Base-by-base conservation (phyloP, 129 eudicot genomes). In the Arctium lappa region DNA sequence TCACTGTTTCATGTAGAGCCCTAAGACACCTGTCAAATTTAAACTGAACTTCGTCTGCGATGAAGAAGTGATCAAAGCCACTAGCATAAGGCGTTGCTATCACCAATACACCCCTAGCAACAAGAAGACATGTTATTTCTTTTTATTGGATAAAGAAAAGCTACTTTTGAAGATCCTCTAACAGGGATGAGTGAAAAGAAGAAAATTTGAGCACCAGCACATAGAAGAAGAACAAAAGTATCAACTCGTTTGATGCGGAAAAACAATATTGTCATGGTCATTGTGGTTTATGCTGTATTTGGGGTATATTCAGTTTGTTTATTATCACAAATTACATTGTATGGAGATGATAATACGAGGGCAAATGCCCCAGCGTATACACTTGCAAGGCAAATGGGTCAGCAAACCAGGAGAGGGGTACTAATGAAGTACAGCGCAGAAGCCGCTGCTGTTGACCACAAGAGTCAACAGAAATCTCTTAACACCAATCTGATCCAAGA, bases 71-170 rank as follows among this genome's bases (percentile, higher is more conserved):
- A 89, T 95, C 99, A 81, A 95, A 95, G 72, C 99, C 99, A 79
- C 99, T 95, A 85, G 99, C 91, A 89, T 91, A 95, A 76, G 99
- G 99, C 73, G 99, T 95, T 50, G 99, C 99, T 85, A 95, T 90
- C 78, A 95, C 97, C 91, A 91, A 84, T 53, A 89, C 53, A 81
- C 97, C 99, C 91, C 99, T 95, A 79, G 27, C 68, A 81, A 81
- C 73, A 81, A 74, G 11, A 73, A 70, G 69, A 72, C 62, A 60
- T 56, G n/a, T 60, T 84, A 71, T 39, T 83, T 83, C 8, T 42
- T 46, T 68, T 76, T 68, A 50, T 82, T 22, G 40, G 18, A 82
- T 29, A 15, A 69, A 63, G 42, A 69, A 73, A 46, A 38, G 15
- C 34, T 66, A 66, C 71, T 22, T 66, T 66, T 27, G 27, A 66